phyloP scores from a whole-genome alignment of 2,329 filamentous ascomycete species.

The Lithohypha guttulata region DNA sequence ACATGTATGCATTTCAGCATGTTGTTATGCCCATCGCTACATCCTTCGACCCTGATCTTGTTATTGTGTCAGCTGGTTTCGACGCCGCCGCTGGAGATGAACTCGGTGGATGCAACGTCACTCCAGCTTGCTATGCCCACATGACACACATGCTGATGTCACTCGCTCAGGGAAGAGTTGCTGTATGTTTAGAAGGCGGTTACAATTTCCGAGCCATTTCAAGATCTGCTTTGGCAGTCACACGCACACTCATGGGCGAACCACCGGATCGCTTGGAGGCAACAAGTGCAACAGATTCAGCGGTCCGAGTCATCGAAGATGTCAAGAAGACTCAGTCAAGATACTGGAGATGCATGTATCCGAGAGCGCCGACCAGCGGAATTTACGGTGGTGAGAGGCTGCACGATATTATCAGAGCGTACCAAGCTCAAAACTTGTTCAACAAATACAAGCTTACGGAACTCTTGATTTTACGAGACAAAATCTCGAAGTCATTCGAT shows the following conservation, averaged over 20 bases:
- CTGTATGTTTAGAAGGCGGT: constrained; percentile 87
- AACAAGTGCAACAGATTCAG: constrained; percentile 38
- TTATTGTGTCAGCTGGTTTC: constrained; percentile 92
- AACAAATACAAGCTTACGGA: constrained; percentile 67
- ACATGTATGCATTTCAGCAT: constrained; percentile 90
- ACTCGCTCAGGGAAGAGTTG: constrained; percentile 75
- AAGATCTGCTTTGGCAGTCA: constrained; percentile 81
- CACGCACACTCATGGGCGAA: constrained; percentile 87
- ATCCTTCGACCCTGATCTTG: constrained; percentile 87
- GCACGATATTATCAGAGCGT: constrained; percentile 65
- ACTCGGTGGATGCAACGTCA: constrained; percentile 84
- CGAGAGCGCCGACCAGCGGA: constrained; percentile 39
- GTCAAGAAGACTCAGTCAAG: constrained; percentile 50
- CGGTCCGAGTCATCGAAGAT: constrained; percentile 45
- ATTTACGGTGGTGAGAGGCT: constrained; percentile 51
- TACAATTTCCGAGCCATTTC: constrained; percentile 93
- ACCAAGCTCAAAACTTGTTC: constrained; percentile 61
- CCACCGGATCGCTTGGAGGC: constrained; percentile 55
- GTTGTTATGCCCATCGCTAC: constrained; percentile 92
- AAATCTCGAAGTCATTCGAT: constrained; percentile 65
- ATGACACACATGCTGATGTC: constrained; percentile 99
- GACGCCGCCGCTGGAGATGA: constrained; percentile 91
- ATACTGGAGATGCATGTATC: constrained; percentile 83
- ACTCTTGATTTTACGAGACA: constrained; percentile 65
- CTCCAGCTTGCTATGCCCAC: constrained; percentile 83